phyloP scores from a whole-genome alignment of 2,329 filamentous ascomycete genomes.

The Macrophomina phaseolina region DNA sequence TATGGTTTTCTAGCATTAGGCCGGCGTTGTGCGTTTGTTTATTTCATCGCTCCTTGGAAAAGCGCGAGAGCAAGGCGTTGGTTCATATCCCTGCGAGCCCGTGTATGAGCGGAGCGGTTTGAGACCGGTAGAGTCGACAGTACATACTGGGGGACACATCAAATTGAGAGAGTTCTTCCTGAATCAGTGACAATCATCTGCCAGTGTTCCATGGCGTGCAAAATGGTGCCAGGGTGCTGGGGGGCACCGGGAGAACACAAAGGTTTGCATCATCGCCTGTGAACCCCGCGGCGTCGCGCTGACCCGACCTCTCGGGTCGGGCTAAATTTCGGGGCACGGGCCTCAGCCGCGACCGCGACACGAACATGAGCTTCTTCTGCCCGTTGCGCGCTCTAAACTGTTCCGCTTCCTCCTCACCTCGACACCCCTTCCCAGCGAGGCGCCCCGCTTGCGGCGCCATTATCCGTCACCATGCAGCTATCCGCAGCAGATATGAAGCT shows the following conservation, averaged over 20 bases:
- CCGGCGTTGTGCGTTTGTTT: conserved; percentile 13
- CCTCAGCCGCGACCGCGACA: not conserved
- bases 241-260: not conserved
- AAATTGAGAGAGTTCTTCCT: conserved; percentile 7
- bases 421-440: not conserved
- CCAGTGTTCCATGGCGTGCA: not conserved
- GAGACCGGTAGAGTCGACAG: not conserved
- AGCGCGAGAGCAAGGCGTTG: conserved; percentile 24
- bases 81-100: not conserved
- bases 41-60: conserved; percentile 15
- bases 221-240: not conserved
- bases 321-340: conserved; percentile 16
- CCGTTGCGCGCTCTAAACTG: conserved; percentile 9
- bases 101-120: not conserved
- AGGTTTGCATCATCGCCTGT: conserved; percentile 8
- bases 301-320: conserved; percentile 11
- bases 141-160: not conserved
- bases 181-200: not conserved
- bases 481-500: conserved; percentile 87
- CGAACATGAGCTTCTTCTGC: conserved; percentile 22
- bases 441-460: conserved; percentile 5
- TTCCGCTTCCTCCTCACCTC: conserved; percentile 5
- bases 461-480: conserved; percentile 62
- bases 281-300: conserved; percentile 18
- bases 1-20: conserved; percentile 11